Evolutionary conservation across 2,329 filamentous ascomycete genomes (phyloP), one percentile per base, ranked within the genome.

Genomic region (Chaetomium sp.): DNA sequence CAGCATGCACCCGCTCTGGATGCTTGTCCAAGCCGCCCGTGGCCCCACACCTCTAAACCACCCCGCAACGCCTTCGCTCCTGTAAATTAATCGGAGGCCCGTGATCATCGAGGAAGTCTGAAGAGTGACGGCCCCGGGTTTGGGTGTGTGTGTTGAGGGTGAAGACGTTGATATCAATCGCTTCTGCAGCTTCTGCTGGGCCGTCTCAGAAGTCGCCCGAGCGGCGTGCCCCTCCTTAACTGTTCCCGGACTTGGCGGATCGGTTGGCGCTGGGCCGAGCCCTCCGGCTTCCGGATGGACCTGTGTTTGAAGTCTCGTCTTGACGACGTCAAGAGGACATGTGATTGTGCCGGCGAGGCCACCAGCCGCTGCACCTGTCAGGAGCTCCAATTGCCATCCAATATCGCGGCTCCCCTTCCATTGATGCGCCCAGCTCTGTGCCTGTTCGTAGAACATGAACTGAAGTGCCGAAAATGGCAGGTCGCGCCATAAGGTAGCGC

Each of bases 381-480:
- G 77, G 27, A 98, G 89, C 75, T 99, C 95, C 45, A 98, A 77
- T 0, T 88, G 84, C 38, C 96, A 78, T 0, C 95, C 95, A 60
- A 99, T 96, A 65, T 97, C 92, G 64, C 89, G 86, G 67, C 88
- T 90, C 38, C 90, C 87, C 74, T 90, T 88, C 83, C 90, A 96
- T 60, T 87, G 77, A 73, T 90, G 90, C 0, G 95, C 93, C 83
- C 92, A 86, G 54, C 83, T 87, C 72, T 93, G 91, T 75, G 93
- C 93, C 77, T 98, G 92, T 77, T 99, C 95, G 81, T 97, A 99
- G 75, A 99, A 97, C 73, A 96, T 94, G 78, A 99, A 98, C 74
- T 99, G 95, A 12, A 99, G 80, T 0, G 95, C 95, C 0, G 94
- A 98, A 75, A 97, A 99, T 1, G 95, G 95, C 25, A 99, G 83